Evolutionary conservation across 345 rosid species (phyloP).

Genomic region (Lepidium sativum): DNA sequence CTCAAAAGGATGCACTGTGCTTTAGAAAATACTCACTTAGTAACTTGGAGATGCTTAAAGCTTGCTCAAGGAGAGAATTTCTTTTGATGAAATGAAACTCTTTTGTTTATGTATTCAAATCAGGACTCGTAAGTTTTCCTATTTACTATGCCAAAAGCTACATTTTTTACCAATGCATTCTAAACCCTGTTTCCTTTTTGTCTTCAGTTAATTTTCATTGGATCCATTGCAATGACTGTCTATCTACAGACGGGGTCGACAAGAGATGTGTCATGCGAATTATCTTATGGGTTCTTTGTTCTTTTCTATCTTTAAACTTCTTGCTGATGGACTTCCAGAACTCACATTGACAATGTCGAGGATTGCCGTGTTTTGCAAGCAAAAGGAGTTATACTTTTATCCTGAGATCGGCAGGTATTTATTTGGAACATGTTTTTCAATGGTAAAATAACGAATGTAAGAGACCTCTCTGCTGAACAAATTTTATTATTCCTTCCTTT

Average conservation of each 20-base stretch:
- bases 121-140: conserved; percentile 20
- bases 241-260: conserved; percentile 29
- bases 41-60: conserved; percentile 35
- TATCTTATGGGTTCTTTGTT: conserved; percentile 37
- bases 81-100: conserved; percentile 42
- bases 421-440: neutral
- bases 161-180: neutral
- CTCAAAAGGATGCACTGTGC: conserved; percentile 21
- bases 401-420: conserved; percentile 37
- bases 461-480: neutral
- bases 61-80: conserved; percentile 41
- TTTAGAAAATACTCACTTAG: conserved; percentile 27
- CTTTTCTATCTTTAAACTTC: conserved; percentile 27
- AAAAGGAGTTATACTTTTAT: conserved; percentile 30
- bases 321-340: conserved; percentile 44
- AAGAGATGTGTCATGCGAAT: conserved; percentile 29
- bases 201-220: conserved; percentile 27
- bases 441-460: neutral
- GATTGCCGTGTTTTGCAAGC: conserved; percentile 40
- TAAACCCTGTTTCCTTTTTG: neutral
- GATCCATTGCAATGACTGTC: conserved; percentile 29
- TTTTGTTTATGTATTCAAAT: conserved; percentile 35
- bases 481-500: neutral
- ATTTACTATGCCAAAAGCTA: neutral
- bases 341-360: conserved; percentile 33